Conservation (phyloP, 805 yeast genomes). For the Ogataea pignaliae region DNA sequence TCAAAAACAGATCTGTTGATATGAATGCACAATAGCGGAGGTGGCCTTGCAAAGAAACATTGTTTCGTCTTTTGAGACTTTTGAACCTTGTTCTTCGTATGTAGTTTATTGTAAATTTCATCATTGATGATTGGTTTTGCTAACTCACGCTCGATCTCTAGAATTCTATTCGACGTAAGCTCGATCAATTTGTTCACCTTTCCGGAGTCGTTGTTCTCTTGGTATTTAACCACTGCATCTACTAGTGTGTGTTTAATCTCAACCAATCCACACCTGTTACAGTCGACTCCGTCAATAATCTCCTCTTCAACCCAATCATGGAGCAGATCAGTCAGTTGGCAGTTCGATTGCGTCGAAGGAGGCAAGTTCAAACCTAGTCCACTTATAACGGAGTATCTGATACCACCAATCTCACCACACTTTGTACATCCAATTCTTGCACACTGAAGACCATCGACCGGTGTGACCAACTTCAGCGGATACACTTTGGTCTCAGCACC, state of each 20-base stretch:
- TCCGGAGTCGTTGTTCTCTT: constrained; percentile 13
- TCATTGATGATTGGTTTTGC: constrained; percentile 70
- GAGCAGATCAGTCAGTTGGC: constrained; percentile 48
- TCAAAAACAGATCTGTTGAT: constrained; percentile 93
- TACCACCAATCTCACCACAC: constrained; percentile 94
- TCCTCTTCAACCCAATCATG: constrained; percentile 74
- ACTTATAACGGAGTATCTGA: constrained; percentile 72
- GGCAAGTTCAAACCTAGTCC: constrained; percentile 73
- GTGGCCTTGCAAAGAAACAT: constrained; percentile 72
- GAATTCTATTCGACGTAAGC: constrained; percentile 41
- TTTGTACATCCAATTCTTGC: constrained; percentile 85
- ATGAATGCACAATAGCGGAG: constrained; percentile 78
- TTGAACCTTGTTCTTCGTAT: constrained; percentile 68
- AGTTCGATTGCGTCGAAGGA: constrained; percentile 36
- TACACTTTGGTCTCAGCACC: constrained; percentile 40
- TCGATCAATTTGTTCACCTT: constrained; percentile 22
- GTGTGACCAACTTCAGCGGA: constrained; percentile 65
- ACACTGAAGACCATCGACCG: constrained; percentile 86
- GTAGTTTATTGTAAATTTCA: constrained; percentile 66
- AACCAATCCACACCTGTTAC: constrained; percentile 83
- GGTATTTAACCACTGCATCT: constrained; percentile 31
- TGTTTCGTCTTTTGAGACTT: constrained; percentile 84
- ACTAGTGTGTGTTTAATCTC: constrained; percentile 51
- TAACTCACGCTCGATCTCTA: constrained; percentile 49
- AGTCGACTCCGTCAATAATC: constrained; percentile 87